Conservation (phyloP, 345 rosid species). For the Ailanthus altissimus region DNA sequence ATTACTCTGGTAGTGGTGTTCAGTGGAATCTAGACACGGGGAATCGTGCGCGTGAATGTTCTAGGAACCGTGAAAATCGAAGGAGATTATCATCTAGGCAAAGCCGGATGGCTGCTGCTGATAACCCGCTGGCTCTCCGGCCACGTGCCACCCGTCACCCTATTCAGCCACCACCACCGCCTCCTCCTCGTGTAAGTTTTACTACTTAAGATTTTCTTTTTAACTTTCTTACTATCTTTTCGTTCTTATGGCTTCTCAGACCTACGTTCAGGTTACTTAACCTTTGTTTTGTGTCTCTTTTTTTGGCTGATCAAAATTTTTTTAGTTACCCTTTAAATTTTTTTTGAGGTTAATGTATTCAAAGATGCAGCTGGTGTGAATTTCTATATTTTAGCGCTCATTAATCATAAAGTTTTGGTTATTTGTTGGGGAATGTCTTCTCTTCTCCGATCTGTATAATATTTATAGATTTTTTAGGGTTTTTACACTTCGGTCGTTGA, state of each 20-base stretch:
- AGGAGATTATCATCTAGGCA: background rate
- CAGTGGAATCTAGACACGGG: background rate
- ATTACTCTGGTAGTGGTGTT: background rate
- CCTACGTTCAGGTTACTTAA: too few species aligned
- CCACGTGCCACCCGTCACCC: background rate
- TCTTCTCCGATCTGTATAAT: too few species aligned
- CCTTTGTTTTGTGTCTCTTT: too few species aligned
- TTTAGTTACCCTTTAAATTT: too few species aligned
- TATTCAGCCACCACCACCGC: constrained; percentile 4
- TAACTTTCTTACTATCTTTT: background rate
- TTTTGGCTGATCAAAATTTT: too few species aligned
- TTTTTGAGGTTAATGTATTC: too few species aligned
- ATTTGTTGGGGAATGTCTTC: background rate
- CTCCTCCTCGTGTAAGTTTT: constrained; percentile 7
- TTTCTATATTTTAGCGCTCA: background rate
- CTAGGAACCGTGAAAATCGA: background rate
- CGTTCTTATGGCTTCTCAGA: background rate
- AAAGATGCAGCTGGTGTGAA: too few species aligned
- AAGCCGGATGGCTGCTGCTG: background rate
- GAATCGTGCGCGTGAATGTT: background rate
- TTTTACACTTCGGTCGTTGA: background rate
- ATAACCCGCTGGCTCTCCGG: background rate
- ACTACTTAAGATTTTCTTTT: background rate
- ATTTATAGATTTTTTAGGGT: background rate
- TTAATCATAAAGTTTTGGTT: background rate